Evolutionary conservation across 345 rosid genomes (phyloP).

Genomic region (Bruguiera gymnorhiza): DNA sequence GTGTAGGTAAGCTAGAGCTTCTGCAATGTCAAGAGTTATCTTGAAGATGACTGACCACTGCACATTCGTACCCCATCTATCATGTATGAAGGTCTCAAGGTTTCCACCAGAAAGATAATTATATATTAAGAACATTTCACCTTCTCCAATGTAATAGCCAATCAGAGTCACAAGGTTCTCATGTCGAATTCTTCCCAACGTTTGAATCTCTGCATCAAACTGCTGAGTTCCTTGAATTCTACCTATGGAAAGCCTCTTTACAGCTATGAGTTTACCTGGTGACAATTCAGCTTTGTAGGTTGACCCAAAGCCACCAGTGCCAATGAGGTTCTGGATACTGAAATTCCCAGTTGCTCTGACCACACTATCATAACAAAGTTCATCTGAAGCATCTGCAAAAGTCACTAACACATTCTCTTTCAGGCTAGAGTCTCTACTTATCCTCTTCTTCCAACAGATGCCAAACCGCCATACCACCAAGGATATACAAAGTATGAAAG

Average conservation of each 20-base stretch:
- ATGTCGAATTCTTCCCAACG: constrained; percentile 57
- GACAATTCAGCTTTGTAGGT: constrained; percentile 63
- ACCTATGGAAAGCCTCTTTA: constrained; percentile 59
- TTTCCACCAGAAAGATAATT: constrained; percentile 71
- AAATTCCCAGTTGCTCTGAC: constrained; percentile 56
- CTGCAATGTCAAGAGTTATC: constrained; percentile 56
- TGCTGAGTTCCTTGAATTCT: constrained; percentile 61
- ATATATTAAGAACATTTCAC: constrained; percentile 62
- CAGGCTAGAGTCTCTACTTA: constrained; percentile 23
- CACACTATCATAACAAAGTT: constrained; percentile 50
- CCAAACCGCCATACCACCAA: constrained; percentile 21
- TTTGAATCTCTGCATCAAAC: constrained; percentile 68
- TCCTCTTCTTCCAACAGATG: constrained; percentile 31
- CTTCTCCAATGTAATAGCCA: constrained; percentile 52
- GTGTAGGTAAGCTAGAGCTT: constrained; percentile 68
- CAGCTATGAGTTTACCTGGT: constrained; percentile 58
- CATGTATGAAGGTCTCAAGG: constrained; percentile 63
- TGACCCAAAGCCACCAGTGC: constrained; percentile 67
- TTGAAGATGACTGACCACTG: constrained; percentile 56
- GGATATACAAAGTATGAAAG: constrained; percentile 27
- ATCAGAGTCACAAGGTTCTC: constrained; percentile 63
- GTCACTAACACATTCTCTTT: constrained; percentile 48
- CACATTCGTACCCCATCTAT: constrained; percentile 30
- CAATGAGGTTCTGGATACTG: constrained; percentile 52
- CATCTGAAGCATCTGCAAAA: constrained; percentile 53